Base-by-base conservation (phyloP, 495 filamentous ascomycete species). In the Aspergillus indologenus region DNA sequence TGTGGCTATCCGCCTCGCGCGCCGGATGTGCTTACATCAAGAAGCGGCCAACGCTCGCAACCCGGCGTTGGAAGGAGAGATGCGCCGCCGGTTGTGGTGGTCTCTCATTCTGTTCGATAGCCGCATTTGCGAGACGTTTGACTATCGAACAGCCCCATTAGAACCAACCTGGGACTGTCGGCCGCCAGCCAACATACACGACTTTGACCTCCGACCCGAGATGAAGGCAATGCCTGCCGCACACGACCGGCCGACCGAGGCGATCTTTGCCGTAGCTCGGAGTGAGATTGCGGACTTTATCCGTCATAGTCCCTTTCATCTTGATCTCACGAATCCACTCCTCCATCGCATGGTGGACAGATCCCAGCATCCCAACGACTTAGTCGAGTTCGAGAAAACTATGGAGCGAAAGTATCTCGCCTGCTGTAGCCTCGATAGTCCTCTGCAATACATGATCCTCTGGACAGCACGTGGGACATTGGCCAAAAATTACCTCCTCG, bases 11-110 rank as follows among this genome's bases (percentile, higher is more conserved):
- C 81, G 81, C 53, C 80, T 81, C 29, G 81, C 82, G 5, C 75
- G 78, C 54, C 79, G 81, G 47, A 78, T 85, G 68, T 75, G 80
- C 4, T 71, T 85, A 45, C 72, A 85, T 44, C 73, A 58, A 54
- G 81, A 85, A 60, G 62, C 75, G 0, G 57, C 56, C 20, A 59
- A 65, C 19, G 58, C 69, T 5, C 70, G 64, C 58, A 67, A 53
- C 54, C 66, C 61, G 14, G 56, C 67, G 18, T 59, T 87, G 50
- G 83, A 87, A 54, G 78, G 71, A 2, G 83, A 87, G 63, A 78
- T 86, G 74, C 77, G 81, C 54, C 79, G 83, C 49, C 67, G 84
- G 42, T 76, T 87, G 0, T 87, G 83, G 83, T 86, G 83, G 84
- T 69, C 82, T 3, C 69, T 86, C 1, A 63, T 78, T 0, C 50